These are phyloP conservation scores for Scedosporium dehoogii DNA, from an alignment of 2,329 filamentous ascomycete species.

Conservation along the genomic window DNA sequence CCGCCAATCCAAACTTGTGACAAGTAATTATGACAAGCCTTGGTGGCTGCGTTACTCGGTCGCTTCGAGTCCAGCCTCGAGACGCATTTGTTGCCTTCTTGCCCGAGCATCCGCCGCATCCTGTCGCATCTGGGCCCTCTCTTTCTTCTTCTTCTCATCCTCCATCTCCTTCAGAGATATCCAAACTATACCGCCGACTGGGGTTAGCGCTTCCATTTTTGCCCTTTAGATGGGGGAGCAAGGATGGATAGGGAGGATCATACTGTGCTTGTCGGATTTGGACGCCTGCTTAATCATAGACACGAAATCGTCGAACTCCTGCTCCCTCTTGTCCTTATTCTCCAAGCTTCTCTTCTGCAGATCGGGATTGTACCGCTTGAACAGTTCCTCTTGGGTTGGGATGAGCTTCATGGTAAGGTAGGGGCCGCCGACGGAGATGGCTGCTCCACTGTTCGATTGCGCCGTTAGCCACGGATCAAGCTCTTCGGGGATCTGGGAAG, in stretches of 20 bases:
- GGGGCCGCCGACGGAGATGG: slow-evolving; percentile 73
- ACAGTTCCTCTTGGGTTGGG: slow-evolving; percentile 85
- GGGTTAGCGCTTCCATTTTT: slow-evolving; percentile 4
- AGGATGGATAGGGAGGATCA: slow-evolving; percentile 20
- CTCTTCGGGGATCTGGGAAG: slow-evolving; percentile 6
- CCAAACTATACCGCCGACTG: slow-evolving; percentile 30
- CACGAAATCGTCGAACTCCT: slow-evolving; percentile 88
- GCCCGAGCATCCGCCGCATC: slow-evolving; percentile 30
- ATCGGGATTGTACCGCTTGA: slow-evolving; percentile 87
- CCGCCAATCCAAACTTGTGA: background rate
- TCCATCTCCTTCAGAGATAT: slow-evolving; percentile 39
- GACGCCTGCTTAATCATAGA: slow-evolving; percentile 75
- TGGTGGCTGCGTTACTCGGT: slow-evolving; percentile 12
- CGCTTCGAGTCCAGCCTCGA: slow-evolving; percentile 32
- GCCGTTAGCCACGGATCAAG: slow-evolving; percentile 7
- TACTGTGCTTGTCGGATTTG: slow-evolving; percentile 87
- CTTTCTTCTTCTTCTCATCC: slow-evolving; percentile 28
- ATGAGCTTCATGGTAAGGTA: slow-evolving; percentile 69
- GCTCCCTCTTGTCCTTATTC: slow-evolving; percentile 60
- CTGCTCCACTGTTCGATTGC: slow-evolving; percentile 46
- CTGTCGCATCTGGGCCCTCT: slow-evolving; percentile 23
- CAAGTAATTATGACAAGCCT: background rate
- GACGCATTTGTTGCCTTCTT: slow-evolving; percentile 38
- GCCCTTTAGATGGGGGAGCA: background rate
- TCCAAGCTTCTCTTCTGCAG: slow-evolving; percentile 84